Conservation (phyloP, 2,329 filamentous ascomycete species). For the Exophiala aquamarina region DNA sequence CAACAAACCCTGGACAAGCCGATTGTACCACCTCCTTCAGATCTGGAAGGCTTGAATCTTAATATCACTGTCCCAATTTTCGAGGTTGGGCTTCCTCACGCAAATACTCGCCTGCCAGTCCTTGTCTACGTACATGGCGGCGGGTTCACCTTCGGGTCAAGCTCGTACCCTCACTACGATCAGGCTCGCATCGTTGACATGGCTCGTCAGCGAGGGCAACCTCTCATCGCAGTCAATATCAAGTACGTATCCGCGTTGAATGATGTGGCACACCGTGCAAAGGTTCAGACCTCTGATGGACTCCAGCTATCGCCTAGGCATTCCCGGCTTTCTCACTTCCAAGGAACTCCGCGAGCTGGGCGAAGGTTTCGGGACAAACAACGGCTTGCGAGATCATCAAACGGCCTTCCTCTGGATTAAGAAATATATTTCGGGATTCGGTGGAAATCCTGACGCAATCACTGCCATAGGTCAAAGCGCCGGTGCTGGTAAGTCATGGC, state of each 20-base stretch:
- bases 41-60: slow-evolving; percentile 3
- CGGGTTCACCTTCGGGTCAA: slow-evolving; percentile 4
- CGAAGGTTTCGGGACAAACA: slow-evolving; percentile 36
- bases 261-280: no score
- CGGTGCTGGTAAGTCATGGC: slow-evolving; percentile 29
- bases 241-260: slow-evolving; percentile 32
- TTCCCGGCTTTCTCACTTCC: slow-evolving; percentile 33
- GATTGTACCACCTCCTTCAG: background rate
- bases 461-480: slow-evolving; percentile 47
- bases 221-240: slow-evolving; percentile 2
- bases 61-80: slow-evolving; percentile 2
- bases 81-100: background rate
- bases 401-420: slow-evolving; percentile 40
- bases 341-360: background rate
- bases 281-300: slow-evolving; percentile 29
- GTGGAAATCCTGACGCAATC: slow-evolving; percentile 40
- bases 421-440: slow-evolving; percentile 40
- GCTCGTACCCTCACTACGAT: background rate
- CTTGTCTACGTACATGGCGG: slow-evolving; percentile 16
- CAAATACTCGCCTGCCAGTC: slow-evolving; percentile 38
- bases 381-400: slow-evolving; percentile 43
- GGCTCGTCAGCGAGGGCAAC: background rate
- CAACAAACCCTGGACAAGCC: slow-evolving; percentile 5
- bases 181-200: background rate
- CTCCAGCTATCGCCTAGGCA: slow-evolving; percentile 32